Base-by-base conservation (phyloP, 495 filamentous ascomycete species). In the Sabuloglossum arenarium region DNA sequence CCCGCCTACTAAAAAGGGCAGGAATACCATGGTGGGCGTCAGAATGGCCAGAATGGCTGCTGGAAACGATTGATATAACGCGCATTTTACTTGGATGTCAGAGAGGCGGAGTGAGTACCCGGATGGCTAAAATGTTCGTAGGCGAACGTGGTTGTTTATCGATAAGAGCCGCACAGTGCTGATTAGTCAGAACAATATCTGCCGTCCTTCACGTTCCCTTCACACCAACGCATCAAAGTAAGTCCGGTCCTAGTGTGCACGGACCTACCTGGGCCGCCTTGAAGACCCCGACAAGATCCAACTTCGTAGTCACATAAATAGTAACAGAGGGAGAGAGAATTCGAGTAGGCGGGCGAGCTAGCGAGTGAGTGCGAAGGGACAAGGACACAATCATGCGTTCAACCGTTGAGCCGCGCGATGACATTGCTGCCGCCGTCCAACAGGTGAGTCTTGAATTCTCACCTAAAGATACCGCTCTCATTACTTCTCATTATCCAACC, bases 91-190 rank as follows among this genome's bases (percentile, higher is more conserved):
- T 21, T 43, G 39, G 39, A 43, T 12, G 39, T 43, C 39, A 43
- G n/a, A 23, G 19, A 5, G 11, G 39, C 16, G 21, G 19, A 43
- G 3, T 51, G 47, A 51, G 47, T 51, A 51, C 47, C 47, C 24
- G 47, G 47, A 51, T 51, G 47, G 23, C 24, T 19, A 16, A 8
- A 16, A 46, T 29, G 47, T 51, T 27, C 24, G 6, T 47, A 19
- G 23, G 45, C 45, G 45, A 47, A 14, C 6, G 19, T n/a, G n/a
- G n/a, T n/a, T n/a, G 21, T 27, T 49, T 49, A 51, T 51, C 47
- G 47, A 51, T 51, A 51, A 51, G 47, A 51, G 47, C 47, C 47
- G 24, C 47, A 51, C n/a, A n/a, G n/a, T n/a, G n/a, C n/a, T n/a
- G n/a, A n/a, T n/a, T n/a, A n/a, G n/a, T n/a, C n/a, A n/a, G n/a